Percentiles rank a stretch among this genome's conserved stretches.
phyloP scores from a whole-genome alignment of 805 yeast genomes.

The Kluyveromyces dobzhanskii region DNA sequence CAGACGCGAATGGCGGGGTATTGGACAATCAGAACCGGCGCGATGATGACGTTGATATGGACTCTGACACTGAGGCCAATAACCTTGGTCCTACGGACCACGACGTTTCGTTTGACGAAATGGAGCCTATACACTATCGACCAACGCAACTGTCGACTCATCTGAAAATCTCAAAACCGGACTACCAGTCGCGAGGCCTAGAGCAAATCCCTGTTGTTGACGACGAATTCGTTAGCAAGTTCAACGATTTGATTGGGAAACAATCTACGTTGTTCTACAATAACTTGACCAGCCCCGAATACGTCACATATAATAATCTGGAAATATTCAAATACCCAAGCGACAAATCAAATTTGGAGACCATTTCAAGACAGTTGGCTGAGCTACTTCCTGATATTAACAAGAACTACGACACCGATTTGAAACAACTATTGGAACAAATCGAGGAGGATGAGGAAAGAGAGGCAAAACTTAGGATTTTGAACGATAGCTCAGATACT shows the following conservation, averaged over 20 bases:
- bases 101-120: too few species aligned
- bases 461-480: not conserved
- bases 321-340: constrained; percentile 17
- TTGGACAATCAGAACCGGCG: too few species aligned
- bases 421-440: constrained; percentile 4
- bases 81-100: too few species aligned
- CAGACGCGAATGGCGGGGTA: too few species aligned
- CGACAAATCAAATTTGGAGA: constrained; percentile 9
- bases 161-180: too few species aligned
- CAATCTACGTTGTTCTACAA: constrained; percentile 15
- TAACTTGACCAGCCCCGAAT: constrained; percentile 13
- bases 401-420: not conserved
- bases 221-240: not conserved
- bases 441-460: not conserved
- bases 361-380: constrained; percentile 6
- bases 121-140: too few species aligned
- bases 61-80: too few species aligned
- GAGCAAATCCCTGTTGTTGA: not conserved
- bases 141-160: too few species aligned
- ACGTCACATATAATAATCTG: constrained; percentile 13
- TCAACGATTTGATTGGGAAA: constrained; percentile 8
- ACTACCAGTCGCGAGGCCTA: too few species aligned
- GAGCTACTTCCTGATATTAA: constrained; percentile 2
- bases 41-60: too few species aligned
- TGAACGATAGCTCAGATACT: not conserved